Conservation (phyloP, 2,329 filamentous ascomycete species). For the Ophiostoma piceae region DNA sequence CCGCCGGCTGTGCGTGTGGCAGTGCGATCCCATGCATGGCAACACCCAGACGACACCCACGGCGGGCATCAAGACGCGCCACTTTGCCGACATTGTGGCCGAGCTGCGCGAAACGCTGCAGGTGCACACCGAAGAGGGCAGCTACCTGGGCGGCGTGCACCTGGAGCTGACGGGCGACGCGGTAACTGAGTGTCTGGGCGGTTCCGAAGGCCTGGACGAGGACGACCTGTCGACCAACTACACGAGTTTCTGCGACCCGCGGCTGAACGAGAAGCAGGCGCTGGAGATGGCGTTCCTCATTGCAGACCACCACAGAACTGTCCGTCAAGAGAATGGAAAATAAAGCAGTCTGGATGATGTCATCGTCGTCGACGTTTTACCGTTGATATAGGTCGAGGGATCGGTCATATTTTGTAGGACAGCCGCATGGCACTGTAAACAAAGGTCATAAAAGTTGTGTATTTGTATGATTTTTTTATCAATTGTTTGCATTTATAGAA, state of each 20-base stretch:
- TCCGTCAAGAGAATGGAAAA: neutral
- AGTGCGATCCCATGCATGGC: conserved; percentile 98
- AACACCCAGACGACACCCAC: conserved; percentile 63
- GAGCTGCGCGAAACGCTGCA: conserved; percentile 78
- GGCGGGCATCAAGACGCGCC: conserved; percentile 81
- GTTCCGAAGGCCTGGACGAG: conserved; percentile 79
- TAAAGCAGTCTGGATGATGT: neutral
- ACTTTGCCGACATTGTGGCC: conserved; percentile 82
- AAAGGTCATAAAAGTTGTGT: neutral
- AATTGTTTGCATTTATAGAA: neutral
- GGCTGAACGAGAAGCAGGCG: conserved; percentile 96
- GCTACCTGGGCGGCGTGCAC: conserved; percentile 89
- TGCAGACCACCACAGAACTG: conserved; percentile 64
- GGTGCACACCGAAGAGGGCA: conserved; percentile 77
- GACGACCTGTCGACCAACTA: conserved; percentile 87
- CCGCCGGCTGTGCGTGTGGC: conserved; percentile 70
- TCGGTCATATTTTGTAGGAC: neutral
- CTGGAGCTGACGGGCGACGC: conserved; percentile 92
- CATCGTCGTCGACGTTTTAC: neutral
- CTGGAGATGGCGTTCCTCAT: conserved; percentile 91
- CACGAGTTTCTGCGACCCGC: conserved; percentile 90
- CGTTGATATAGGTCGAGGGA: neutral
- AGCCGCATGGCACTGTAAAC: neutral
- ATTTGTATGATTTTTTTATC: neutral
- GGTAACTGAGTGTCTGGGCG: conserved; percentile 92